Percentiles rank a stretch among this genome's conserved stretches.
Evolutionary conservation across 225 moss, liverwort and hornwort genomes (phyloP).

Genomic region (Pseudoscleropodium purum): DNA sequence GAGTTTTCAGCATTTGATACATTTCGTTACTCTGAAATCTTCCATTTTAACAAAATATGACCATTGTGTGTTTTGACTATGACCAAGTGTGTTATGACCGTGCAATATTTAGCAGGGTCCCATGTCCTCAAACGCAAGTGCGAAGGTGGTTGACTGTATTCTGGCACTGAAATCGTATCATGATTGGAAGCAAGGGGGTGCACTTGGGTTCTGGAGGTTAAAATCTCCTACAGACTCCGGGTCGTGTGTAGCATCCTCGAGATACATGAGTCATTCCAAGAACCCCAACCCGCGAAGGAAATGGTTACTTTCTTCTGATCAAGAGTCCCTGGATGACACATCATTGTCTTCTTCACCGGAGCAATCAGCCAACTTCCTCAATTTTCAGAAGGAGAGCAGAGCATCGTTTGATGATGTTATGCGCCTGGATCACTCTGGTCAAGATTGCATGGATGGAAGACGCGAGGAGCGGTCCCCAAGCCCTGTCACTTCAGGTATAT

Average conservation of each 20-base stretch:
- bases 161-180: slow-evolving; percentile 53
- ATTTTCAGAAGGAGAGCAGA: slow-evolving; percentile 22
- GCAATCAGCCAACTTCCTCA: slow-evolving; percentile 3
- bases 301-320: slow-evolving; percentile 39
- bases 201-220: slow-evolving; percentile 55
- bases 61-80: background rate
- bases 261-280: slow-evolving; percentile 17
- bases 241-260: slow-evolving; percentile 16
- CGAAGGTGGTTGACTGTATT: slow-evolving; percentile 50
- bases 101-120: slow-evolving; percentile 17
- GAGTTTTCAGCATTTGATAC: background rate
- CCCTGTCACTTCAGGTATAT: slow-evolving; percentile 21
- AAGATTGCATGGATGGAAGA: slow-evolving; percentile 15
- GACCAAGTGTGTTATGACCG: background rate
- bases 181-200: slow-evolving; percentile 60
- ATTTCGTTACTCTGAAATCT: background rate
- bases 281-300: slow-evolving; percentile 35
- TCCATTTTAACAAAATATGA: background rate
- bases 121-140: slow-evolving; percentile 36
- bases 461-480: slow-evolving; percentile 5
- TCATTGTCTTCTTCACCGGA: slow-evolving; percentile 39
- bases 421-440: slow-evolving; percentile 6
- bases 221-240: slow-evolving; percentile 33
- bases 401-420: slow-evolving; percentile 22
- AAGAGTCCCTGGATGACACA: slow-evolving; percentile 17